phyloP scores from a whole-genome alignment of 2,329 filamentous ascomycete genomes.

The Xylaria sp. region DNA sequence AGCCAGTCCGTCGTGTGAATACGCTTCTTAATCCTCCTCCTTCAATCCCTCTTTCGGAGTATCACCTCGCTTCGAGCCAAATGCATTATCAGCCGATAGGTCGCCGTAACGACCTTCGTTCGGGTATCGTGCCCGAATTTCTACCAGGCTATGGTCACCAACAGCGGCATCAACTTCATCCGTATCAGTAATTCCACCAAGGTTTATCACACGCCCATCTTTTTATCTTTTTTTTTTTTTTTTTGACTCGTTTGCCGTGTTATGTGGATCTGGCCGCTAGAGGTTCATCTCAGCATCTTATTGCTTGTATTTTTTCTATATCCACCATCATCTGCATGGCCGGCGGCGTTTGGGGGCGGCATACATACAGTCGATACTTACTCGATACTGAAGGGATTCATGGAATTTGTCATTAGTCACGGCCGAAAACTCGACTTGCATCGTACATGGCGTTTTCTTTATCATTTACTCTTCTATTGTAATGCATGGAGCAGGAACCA shows the following conservation, averaged over 20 bases:
- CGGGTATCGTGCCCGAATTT: conserved; percentile 77
- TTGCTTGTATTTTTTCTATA: conserved; percentile 37
- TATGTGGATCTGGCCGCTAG: conserved; percentile 1
- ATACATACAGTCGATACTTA: conserved; percentile 44
- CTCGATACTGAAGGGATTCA: conserved; percentile 42
- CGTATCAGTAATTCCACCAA: conserved; percentile 33
- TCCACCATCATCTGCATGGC: conserved; percentile 44
- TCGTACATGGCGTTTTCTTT: conserved; percentile 42
- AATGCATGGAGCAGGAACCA: conserved; percentile 36
- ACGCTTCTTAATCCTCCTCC: conserved; percentile 91
- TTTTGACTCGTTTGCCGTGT: not conserved
- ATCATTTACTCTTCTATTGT: not conserved
- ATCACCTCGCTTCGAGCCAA: conserved; percentile 74
- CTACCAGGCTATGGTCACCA: conserved; percentile 39
- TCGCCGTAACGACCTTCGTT: conserved; percentile 73
- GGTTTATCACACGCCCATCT: not conserved
- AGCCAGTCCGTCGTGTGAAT: conserved; percentile 87
- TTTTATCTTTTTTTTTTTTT: not conserved
- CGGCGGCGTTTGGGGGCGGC: conserved; percentile 45
- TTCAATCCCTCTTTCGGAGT: conserved; percentile 80
- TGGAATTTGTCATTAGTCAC: conserved; percentile 31
- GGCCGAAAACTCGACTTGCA: conserved; percentile 37
- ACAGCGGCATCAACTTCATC: conserved; percentile 40
- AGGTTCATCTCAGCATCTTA: conserved; percentile 10
- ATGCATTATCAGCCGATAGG: conserved; percentile 87